phyloP scores from a whole-genome alignment of 1,139 yeast species.

The Suhomyces bribrorum region DNA sequence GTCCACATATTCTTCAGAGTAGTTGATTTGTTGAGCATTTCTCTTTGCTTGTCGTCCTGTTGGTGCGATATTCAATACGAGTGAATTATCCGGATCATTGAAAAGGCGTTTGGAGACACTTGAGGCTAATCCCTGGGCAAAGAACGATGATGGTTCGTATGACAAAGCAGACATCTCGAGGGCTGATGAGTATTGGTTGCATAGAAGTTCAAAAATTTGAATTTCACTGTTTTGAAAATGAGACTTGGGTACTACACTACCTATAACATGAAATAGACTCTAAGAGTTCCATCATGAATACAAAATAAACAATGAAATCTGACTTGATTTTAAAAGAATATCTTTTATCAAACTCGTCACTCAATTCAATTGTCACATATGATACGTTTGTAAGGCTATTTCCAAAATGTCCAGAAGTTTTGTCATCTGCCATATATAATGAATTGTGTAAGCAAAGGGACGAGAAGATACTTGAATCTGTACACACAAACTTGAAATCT shows the following conservation, averaged over 20 bases:
- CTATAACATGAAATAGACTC: too few species aligned
- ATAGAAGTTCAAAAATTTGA: slow-evolving; percentile 1
- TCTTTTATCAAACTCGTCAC: background rate
- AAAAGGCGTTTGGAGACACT: slow-evolving; percentile 19
- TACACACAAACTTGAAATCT: slow-evolving; percentile 19
- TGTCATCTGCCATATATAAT: slow-evolving; percentile 20
- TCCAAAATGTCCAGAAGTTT: slow-evolving; percentile 14
- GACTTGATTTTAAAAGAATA: background rate
- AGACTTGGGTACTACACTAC: slow-evolving; percentile 8
- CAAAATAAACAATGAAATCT: slow-evolving; percentile 1
- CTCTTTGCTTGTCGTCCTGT: slow-evolving; percentile 79
- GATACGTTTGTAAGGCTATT: slow-evolving; percentile 15
- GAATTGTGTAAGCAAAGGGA: slow-evolving; percentile 25
- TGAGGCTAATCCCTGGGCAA: slow-evolving; percentile 20
- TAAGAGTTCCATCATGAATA: slow-evolving; percentile 4
- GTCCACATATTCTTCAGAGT: slow-evolving; percentile 67
- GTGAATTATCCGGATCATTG: slow-evolving; percentile 60
- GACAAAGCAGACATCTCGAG: slow-evolving; percentile 14
- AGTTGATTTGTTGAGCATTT: slow-evolving; percentile 70
- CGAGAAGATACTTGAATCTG: slow-evolving; percentile 8
- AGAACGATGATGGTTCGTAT: slow-evolving; percentile 18
- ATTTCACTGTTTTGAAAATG: slow-evolving; percentile 1
- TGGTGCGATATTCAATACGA: slow-evolving; percentile 67
- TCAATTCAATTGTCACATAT: background rate
- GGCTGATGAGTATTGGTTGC: too few species aligned